A percentile compares a stretch with the other conserved stretches of the same genome.
Evolutionary conservation across 352 stramenopile species (phyloP).

Genomic region (Detonula confervacea): DNA sequence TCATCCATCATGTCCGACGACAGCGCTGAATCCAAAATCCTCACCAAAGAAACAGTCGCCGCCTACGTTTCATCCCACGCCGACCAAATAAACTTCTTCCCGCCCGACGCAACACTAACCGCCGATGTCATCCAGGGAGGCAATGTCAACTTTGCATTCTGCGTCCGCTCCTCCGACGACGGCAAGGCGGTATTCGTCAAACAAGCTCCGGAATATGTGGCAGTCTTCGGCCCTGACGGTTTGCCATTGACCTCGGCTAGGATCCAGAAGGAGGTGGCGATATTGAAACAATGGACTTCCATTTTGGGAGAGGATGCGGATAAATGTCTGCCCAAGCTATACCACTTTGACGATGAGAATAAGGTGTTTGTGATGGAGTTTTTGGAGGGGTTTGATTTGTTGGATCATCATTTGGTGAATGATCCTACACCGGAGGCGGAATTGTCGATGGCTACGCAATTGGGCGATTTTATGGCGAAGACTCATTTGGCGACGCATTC

Average conservation of each 20-base stretch:
- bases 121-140: constrained; percentile 68
- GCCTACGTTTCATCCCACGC: constrained; percentile 60
- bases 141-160: constrained; percentile 84
- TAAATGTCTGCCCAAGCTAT: constrained; percentile 68
- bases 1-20: constrained; percentile 6
- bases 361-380: constrained; percentile 85
- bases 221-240: constrained; percentile 79
- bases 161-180: constrained; percentile 49
- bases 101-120: constrained; percentile 42
- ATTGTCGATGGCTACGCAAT: constrained; percentile 44
- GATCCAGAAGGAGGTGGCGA: constrained; percentile 75
- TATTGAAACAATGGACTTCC: constrained; percentile 67
- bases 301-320: constrained; percentile 58
- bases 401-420: constrained; percentile 72
- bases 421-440: constrained; percentile 25
- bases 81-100: constrained; percentile 49
- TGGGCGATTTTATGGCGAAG: constrained; percentile 78
- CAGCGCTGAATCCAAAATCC: constrained; percentile 37
- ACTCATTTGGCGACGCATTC: constrained; percentile 73
- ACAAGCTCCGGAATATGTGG: constrained; percentile 81
- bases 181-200: constrained; percentile 77
- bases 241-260: constrained; percentile 69
- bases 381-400: constrained; percentile 66
- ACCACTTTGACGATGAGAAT: constrained; percentile 72
- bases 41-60: constrained; percentile 70